Conservation (phyloP, 2,329 filamentous ascomycete genomes). For the Colletotrichum sp. region DNA sequence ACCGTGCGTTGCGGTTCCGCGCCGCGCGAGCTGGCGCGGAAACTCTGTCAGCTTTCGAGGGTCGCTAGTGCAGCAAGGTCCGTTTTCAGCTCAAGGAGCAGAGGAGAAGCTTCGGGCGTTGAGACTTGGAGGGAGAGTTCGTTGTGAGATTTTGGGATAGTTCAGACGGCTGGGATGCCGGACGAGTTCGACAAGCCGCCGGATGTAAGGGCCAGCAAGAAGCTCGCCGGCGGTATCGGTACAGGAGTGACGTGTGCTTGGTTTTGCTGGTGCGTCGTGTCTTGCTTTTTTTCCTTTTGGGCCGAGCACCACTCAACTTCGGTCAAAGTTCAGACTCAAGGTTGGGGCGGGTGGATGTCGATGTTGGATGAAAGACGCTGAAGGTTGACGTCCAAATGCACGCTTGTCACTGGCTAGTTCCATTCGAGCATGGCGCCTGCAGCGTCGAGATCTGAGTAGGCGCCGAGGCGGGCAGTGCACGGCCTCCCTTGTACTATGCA, state of each 20-base stretch:
- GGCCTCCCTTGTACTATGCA: neutral
- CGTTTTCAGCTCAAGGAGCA: neutral
- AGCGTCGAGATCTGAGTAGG: neutral
- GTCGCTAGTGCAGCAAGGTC: neutral
- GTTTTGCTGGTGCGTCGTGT: neutral
- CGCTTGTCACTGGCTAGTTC: neutral
- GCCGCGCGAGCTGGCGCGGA: neutral
- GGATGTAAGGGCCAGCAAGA: neutral
- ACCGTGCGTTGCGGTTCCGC: neutral
- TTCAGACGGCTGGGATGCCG: neutral
- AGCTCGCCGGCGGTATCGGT: neutral
- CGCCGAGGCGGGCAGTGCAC: neutral
- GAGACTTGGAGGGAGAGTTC: neutral
- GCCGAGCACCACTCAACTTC: neutral
- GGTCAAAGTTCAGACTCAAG: neutral
- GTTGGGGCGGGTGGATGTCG: neutral
- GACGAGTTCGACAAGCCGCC: neutral
- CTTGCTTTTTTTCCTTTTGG: neutral
- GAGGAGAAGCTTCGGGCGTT: neutral
- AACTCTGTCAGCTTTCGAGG: constrained; percentile 5
- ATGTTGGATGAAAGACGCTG: neutral
- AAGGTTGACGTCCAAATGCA: neutral
- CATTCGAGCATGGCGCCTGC: neutral
- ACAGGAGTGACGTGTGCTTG: neutral
- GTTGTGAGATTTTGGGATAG: neutral